Evolutionary conservation across 371 early-diverging fungal genomes (phyloP).

Genomic region (Actinomortierella wolfii): DNA sequence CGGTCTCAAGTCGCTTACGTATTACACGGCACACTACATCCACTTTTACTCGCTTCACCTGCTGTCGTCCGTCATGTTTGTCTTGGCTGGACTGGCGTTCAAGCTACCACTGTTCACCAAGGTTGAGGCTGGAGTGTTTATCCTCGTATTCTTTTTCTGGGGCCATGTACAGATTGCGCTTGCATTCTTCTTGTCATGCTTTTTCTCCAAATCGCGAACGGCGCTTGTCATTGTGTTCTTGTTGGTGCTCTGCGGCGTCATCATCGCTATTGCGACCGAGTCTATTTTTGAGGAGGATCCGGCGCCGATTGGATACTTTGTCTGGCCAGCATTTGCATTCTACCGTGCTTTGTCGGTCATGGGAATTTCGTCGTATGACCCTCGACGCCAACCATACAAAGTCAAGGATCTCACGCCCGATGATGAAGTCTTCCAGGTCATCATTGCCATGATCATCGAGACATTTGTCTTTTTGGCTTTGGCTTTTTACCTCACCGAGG

Average conservation of each 20-base stretch:
- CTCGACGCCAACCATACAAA: slow-evolving; percentile 45
- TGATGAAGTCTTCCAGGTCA: slow-evolving; percentile 55
- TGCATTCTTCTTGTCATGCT: slow-evolving; percentile 63
- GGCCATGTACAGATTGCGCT: slow-evolving; percentile 65
- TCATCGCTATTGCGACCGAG: slow-evolving; percentile 56
- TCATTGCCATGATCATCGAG: slow-evolving; percentile 57
- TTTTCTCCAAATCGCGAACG: slow-evolving; percentile 62
- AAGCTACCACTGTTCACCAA: slow-evolving; percentile 65
- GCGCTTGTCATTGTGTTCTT: slow-evolving; percentile 64
- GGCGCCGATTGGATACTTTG: slow-evolving; percentile 53
- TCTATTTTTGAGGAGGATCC: slow-evolving; percentile 39
- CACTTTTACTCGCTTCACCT: slow-evolving; percentile 68
- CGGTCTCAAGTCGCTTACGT: slow-evolving; percentile 63
- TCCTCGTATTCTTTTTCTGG: slow-evolving; percentile 72
- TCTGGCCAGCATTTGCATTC: slow-evolving; percentile 82
- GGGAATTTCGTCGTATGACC: slow-evolving; percentile 50
- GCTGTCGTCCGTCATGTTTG: slow-evolving; percentile 59
- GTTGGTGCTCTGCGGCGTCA: slow-evolving; percentile 63
- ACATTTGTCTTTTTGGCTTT: slow-evolving; percentile 54
- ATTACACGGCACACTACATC: slow-evolving; percentile 68
- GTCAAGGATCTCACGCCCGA: slow-evolving; percentile 44
- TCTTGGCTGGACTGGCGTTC: slow-evolving; percentile 56
- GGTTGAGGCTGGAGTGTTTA: slow-evolving; percentile 55
- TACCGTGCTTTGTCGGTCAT: slow-evolving; percentile 59
- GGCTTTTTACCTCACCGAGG: slow-evolving; percentile 56